Percentiles rank a stretch among this genome's conserved stretches.
phyloP scores from a whole-genome alignment of 2,329 filamentous ascomycete genomes.

The Arthrobotrys iridis region DNA sequence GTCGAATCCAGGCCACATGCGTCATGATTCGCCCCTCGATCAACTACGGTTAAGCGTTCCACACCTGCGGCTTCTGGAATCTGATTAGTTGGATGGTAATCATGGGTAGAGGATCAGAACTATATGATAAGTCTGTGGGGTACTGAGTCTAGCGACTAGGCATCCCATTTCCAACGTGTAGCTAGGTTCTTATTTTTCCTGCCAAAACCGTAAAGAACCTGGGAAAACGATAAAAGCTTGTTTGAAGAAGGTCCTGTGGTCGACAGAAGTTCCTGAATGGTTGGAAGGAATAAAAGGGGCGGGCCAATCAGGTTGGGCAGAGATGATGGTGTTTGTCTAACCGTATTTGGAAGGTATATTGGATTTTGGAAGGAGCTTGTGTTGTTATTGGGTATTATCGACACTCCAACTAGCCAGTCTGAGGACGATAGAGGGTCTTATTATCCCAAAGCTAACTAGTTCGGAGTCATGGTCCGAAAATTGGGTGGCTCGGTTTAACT shows the following conservation, averaged over 20 bases:
- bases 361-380: constrained; percentile 15
- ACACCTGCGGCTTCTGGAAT: constrained; percentile 53
- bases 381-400: background rate
- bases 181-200: constrained; percentile 33
- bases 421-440: no score
- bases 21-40: background rate
- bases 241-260: constrained; percentile 12
- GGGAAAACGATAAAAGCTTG: constrained; percentile 42
- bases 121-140: no score
- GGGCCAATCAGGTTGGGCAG: constrained; percentile 16
- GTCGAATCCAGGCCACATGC: constrained; percentile 20
- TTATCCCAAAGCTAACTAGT: background rate
- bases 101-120: no score
- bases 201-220: constrained; percentile 12
- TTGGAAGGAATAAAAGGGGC: constrained; percentile 22
- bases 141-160: no score
- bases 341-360: constrained; percentile 31
- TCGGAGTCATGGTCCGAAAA: background rate
- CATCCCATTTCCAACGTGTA: background rate
- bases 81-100: constrained; percentile 42
- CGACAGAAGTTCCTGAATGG: constrained; percentile 1
- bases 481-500: background rate
- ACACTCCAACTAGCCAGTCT: no score
- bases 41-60: background rate
- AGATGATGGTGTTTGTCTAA: constrained; percentile 17